Evolutionary conservation across 768 basidiomycete genomes (phyloP).

Genomic region (Tremella yokohamensis): DNA sequence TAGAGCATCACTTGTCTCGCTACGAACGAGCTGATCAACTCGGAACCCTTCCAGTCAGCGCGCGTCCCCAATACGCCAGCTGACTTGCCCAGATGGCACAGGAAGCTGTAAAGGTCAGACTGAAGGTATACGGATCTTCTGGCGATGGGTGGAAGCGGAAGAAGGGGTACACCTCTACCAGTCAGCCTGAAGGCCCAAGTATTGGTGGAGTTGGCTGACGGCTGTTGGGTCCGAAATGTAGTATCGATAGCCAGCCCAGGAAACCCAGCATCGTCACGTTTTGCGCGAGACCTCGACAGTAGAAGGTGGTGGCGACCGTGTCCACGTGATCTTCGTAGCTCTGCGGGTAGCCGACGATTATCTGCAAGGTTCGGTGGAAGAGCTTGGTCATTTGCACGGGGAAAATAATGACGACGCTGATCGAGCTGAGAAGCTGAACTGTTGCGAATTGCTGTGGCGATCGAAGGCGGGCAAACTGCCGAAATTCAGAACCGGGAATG

Average conservation of each 20-base stretch:
- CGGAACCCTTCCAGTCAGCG: conserved; percentile 45
- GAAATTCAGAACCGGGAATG: conserved; percentile 8
- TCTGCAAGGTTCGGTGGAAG: conserved; percentile 48
- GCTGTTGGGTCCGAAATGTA: conserved; percentile 53
- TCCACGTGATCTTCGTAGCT: conserved; percentile 52
- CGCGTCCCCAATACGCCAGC: too few species aligned
- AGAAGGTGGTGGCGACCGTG: conserved; percentile 50
- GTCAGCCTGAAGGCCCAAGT: conserved; percentile 10
- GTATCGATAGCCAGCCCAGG: conserved; percentile 51
- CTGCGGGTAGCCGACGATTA: conserved; percentile 48
- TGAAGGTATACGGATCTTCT: conserved; percentile 54
- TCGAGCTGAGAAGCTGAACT: conserved; percentile 52
- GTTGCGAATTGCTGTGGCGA: conserved; percentile 51
- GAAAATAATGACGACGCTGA: conserved; percentile 51
- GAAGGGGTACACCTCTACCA: conserved; percentile 53
- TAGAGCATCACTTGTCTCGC: conserved; percentile 48
- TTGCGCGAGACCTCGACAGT: conserved; percentile 53
- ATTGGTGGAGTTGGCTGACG: conserved; percentile 25
- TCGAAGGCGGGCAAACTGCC: conserved; percentile 51
- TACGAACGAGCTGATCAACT: conserved; percentile 51
- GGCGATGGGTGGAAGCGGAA: conserved; percentile 51
- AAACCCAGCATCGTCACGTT: conserved; percentile 52
- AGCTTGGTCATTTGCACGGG: conserved; percentile 53
- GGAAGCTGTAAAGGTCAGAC: conserved; percentile 52
- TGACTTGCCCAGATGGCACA: conserved; percentile 50